phyloP scores from a whole-genome alignment of 2,329 filamentous ascomycete genomes.

The Epicoccum sorghinum region DNA sequence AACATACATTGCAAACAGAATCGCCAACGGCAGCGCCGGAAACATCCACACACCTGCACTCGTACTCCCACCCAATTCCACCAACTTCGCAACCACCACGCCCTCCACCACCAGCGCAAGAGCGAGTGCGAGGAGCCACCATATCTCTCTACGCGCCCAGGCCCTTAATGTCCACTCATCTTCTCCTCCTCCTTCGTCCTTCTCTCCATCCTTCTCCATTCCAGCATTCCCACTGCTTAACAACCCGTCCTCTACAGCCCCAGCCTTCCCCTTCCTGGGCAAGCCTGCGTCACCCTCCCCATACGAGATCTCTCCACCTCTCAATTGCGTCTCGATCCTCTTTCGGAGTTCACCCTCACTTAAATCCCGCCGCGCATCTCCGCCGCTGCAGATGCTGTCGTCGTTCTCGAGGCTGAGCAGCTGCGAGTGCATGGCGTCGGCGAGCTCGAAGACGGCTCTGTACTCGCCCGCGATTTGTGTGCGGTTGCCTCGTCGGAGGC shows the following conservation, averaged over 20 bases:
- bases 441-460: slow-evolving; percentile 24
- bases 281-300: too few species aligned
- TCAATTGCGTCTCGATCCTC: too few species aligned
- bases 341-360: too few species aligned
- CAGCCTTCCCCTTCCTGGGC: too few species aligned
- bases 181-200: background rate
- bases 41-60: background rate
- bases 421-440: slow-evolving; percentile 20
- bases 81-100: too few species aligned
- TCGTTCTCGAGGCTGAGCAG: background rate
- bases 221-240: too few species aligned
- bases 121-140: background rate
- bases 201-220: too few species aligned
- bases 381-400: too few species aligned
- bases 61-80: too few species aligned
- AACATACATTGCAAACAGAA: slow-evolving; percentile 8
- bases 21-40: background rate
- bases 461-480: slow-evolving; percentile 18
- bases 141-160: slow-evolving; percentile 1
- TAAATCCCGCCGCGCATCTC: too few species aligned
- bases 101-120: background rate
- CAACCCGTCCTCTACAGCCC: too few species aligned
- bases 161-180: background rate
- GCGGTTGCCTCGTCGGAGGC: background rate
- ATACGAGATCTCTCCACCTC: too few species aligned